Evolutionary conservation across 257 asterid genomes (phyloP).

Genomic region (Nyctanthes arbortristis): DNA sequence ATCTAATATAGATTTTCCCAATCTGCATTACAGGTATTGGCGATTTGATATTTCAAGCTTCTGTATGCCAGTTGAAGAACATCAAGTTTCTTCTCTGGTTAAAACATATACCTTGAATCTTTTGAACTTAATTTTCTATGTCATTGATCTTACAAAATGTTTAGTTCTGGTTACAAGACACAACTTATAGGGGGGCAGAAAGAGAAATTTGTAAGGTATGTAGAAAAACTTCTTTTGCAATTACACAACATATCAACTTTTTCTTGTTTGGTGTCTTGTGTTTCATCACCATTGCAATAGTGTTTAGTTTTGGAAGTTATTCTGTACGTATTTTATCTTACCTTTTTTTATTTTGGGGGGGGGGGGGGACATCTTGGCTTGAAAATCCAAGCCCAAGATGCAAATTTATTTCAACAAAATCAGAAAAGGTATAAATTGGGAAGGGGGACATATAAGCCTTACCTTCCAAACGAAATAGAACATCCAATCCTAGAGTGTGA

Average conservation of each 20-base stretch:
- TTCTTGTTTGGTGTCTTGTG: background rate
- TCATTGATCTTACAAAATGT: slow-evolving; percentile 46
- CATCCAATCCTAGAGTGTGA: too few species aligned
- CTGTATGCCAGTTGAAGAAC: slow-evolving; percentile 23
- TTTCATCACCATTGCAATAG: slow-evolving; percentile 1
- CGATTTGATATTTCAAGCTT: slow-evolving; percentile 15
- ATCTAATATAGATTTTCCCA: slow-evolving; percentile 10
- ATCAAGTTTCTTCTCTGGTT: slow-evolving; percentile 21
- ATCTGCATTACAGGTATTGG: slow-evolving; percentile 22
- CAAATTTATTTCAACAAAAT: too few species aligned
- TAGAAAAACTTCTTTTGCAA: background rate
- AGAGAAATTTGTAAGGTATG: slow-evolving; percentile 83
- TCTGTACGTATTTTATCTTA: background rate
- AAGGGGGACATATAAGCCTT: too few species aligned
- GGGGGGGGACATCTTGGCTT: too few species aligned
- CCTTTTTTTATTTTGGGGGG: too few species aligned
- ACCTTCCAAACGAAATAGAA: too few species aligned
- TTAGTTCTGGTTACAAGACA: slow-evolving; percentile 54
- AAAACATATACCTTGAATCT: slow-evolving; percentile 21
- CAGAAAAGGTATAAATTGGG: too few species aligned
- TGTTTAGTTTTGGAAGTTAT: background rate
- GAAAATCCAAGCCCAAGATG: background rate
- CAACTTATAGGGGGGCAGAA: slow-evolving; percentile 75
- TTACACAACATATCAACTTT: background rate
- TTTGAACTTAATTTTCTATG: slow-evolving; percentile 32